Conservation (phyloP, 1,284 basidiomycete species). For the Chondrostereum purpureum region DNA sequence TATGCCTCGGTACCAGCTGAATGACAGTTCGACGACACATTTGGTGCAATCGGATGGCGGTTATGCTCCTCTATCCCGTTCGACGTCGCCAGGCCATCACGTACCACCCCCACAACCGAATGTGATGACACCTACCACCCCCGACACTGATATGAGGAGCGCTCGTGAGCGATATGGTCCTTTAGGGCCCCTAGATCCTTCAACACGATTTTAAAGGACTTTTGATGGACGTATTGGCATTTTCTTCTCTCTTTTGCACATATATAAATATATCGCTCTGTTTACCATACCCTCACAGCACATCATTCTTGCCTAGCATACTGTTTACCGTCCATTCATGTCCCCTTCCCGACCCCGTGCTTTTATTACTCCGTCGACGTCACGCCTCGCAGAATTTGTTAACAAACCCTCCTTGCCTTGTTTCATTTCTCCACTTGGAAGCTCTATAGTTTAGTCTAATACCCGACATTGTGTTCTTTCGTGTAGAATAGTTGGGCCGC, state of each 20-base stretch:
- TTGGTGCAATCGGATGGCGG: slow-evolving; percentile 39
- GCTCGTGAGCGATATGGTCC: slow-evolving; percentile 59
- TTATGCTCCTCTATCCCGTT: slow-evolving; percentile 50
- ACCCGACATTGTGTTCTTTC: background rate
- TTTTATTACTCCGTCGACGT: background rate
- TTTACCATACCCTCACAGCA: slow-evolving; percentile 31
- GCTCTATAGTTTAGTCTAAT: background rate
- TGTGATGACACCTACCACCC: slow-evolving; percentile 43
- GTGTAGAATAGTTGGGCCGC: background rate
- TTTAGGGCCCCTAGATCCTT: slow-evolving; percentile 70
- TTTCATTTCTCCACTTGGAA: background rate
- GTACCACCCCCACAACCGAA: slow-evolving; percentile 24
- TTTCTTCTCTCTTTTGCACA: slow-evolving; percentile 1
- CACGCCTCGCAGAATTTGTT: no score
- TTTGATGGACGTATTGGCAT: slow-evolving; percentile 9
- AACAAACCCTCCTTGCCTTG: no score
- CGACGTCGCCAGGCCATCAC: slow-evolving; percentile 37
- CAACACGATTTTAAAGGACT: slow-evolving; percentile 33
- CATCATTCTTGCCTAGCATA: slow-evolving; percentile 14
- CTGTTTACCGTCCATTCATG: background rate
- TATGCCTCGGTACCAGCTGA: slow-evolving; percentile 53
- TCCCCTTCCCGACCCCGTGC: background rate
- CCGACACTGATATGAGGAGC: slow-evolving; percentile 22
- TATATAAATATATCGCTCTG: slow-evolving; percentile 14
- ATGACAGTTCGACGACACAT: slow-evolving; percentile 44